Conservation (phyloP, 1,284 basidiomycete genomes). For the Chiua sp. region DNA sequence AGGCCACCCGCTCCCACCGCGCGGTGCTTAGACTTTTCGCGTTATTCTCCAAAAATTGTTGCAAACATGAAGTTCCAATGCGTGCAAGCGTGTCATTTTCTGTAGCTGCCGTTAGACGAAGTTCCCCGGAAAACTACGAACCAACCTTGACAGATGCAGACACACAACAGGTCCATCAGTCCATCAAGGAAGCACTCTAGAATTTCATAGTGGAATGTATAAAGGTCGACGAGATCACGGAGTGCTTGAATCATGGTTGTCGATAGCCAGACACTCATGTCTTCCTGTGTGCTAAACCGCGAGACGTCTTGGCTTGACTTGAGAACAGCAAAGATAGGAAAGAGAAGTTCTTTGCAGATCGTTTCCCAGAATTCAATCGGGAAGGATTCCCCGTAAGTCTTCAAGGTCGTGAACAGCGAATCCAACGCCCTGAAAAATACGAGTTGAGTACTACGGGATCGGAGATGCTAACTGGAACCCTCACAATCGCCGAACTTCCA, state of each 20-base stretch:
- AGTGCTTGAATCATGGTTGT: constrained; percentile 99
- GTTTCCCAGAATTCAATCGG: constrained; percentile 97
- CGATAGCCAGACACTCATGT: constrained; percentile 99
- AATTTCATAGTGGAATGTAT: constrained; percentile 95
- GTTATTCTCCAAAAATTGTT: constrained; percentile 95
- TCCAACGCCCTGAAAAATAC: constrained; percentile 79
- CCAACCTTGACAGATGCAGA: constrained; percentile 98
- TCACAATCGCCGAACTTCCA: constrained; percentile 95
- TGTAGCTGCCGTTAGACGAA: constrained; percentile 41
- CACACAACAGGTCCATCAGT: constrained; percentile 90
- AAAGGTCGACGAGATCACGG: constrained; percentile 94
- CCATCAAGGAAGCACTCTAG: constrained; percentile 92
- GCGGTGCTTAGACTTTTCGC: constrained; percentile 85
- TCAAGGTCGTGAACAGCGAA: constrained; percentile 94
- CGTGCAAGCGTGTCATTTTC: constrained; percentile 98
- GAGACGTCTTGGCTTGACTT: constrained; percentile 91
- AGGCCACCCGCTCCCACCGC: constrained; percentile 93
- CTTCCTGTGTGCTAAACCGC: constrained; percentile 95
- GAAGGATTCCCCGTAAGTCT: constrained; percentile 88
- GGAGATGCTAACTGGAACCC: constrained; percentile 37
- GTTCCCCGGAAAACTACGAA: neutral
- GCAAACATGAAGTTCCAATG: constrained; percentile 97
- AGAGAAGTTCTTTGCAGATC: constrained; percentile 95
- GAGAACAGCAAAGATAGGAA: constrained; percentile 98
- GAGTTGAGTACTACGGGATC: constrained; percentile 6